Conservation (phyloP, 2,329 filamentous ascomycete species). For the Lachnellula willkommii region DNA sequence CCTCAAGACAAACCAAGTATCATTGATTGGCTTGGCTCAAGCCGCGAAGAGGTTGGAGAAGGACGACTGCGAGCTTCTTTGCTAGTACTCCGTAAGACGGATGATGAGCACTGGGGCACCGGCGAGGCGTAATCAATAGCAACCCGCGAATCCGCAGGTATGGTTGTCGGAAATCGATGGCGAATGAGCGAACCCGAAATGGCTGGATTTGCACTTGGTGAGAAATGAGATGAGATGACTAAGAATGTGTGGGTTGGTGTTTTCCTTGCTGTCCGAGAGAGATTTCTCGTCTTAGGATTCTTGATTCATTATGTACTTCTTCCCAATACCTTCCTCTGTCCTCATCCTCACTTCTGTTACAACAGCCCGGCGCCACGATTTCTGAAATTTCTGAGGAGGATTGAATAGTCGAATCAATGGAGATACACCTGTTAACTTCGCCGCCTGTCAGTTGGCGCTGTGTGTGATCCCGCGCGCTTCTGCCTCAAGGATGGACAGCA, state of each 20-base stretch:
- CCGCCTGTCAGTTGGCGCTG: constrained; percentile 1
- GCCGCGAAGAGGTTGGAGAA: background rate
- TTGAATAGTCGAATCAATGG: constrained; percentile 18
- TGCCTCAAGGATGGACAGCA: constrained; percentile 9
- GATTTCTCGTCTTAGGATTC: constrained; percentile 5
- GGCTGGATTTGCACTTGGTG: background rate
- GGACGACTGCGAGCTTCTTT: background rate
- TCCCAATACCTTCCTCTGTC: constrained; percentile 4
- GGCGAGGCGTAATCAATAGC: constrained; percentile 6
- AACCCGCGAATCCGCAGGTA: constrained; percentile 8
- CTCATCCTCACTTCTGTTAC: constrained; percentile 16
- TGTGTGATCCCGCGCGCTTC: constrained; percentile 24
- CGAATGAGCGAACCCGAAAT: constrained; percentile 8
- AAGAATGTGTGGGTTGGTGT: background rate
- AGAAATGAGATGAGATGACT: background rate
- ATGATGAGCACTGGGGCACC: background rate
- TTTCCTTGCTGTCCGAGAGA: background rate
- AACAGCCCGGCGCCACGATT: constrained; percentile 21
- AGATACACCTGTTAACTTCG: constrained; percentile 9
- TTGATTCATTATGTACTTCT: constrained; percentile 19
- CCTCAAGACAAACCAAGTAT: background rate
- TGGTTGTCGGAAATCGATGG: constrained; percentile 18
- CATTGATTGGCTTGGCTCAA: constrained; percentile 1
- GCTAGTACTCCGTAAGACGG: background rate
- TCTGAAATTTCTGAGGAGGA: constrained; percentile 3